Base-by-base conservation (phyloP, 805 yeast species). In the Osmozyma mogii region DNA sequence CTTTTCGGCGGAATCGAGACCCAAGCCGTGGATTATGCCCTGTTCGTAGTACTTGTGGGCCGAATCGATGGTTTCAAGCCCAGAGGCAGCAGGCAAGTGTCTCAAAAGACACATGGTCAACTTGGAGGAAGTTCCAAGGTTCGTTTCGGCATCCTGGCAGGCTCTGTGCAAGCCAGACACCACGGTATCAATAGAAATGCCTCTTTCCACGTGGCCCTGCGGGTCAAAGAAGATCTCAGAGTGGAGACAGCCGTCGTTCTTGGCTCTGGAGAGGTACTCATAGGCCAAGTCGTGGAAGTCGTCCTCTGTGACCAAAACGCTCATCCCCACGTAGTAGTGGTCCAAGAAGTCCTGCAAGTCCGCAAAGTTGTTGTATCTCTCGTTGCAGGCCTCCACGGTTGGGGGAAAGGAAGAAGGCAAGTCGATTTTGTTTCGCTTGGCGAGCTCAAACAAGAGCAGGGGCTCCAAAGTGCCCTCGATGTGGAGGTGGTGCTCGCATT, bases 401-500 rank as follows among this genome's bases (percentile, higher is more conserved):
- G 61, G 56, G 22, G 92, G 89, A 56, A 78, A 80, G 15, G 55
- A 58, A 2, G 51, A 67, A 11, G 95, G 94, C 21, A 84, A 58
- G 12, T 49, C 34, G 33, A 83, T 65, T 20, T 58, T 53, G 58
- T 82, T 81, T 57, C 84, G 70, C 45, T 68, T 57, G 0, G 89
- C 87, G 32, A 83, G 59, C 30, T 73, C 70, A 55, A 81, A 79
- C 35, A 83, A 59, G 21, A 82, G 65, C 28, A 72, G 72, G n/a
- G 94, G 92, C 37, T 78, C 82, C 32, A 83, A 54, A 23, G 94
- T 81, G 19, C 94, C 94, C 60, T 83, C 94, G 25, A 84, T 52
- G 55, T 84, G 94, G 37, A 83, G 72, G 50, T 84, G 94, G 51
- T 83, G 89, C 53, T 84, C 94, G 61, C 92, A 83, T 55, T 84